Percentiles rank a stretch among this genome's conserved stretches.
Evolutionary conservation across 768 basidiomycete genomes (phyloP).

Genomic region (Lentinula guzmanii): DNA sequence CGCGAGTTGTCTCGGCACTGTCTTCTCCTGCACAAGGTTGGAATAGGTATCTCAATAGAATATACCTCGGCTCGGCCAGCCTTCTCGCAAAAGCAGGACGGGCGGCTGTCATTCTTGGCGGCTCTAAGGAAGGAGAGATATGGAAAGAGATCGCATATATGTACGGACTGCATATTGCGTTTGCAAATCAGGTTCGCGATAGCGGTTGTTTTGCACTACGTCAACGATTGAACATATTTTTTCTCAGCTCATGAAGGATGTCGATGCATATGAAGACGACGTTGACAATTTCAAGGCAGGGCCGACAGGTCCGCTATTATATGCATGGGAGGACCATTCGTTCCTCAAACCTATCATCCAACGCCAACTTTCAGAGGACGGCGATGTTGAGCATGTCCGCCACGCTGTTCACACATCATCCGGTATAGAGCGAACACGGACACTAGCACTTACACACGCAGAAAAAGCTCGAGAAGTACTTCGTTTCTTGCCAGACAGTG

Average conservation of each 20-base stretch:
- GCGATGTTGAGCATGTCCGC: slow-evolving; percentile 70
- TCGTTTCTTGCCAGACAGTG: slow-evolving; percentile 68
- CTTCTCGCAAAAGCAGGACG: slow-evolving; percentile 70
- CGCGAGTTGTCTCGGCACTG: slow-evolving; percentile 24
- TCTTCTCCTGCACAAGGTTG: slow-evolving; percentile 44
- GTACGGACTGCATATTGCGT: slow-evolving; percentile 69
- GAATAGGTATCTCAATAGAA: slow-evolving; percentile 73
- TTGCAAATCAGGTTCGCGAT: slow-evolving; percentile 42
- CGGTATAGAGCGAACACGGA: slow-evolving; percentile 72
- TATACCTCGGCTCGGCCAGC: slow-evolving; percentile 71
- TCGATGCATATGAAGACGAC: slow-evolving; percentile 65
- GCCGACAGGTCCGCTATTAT: slow-evolving; percentile 80
- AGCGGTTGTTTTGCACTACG: slow-evolving; percentile 2
- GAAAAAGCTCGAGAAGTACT: slow-evolving; percentile 71
- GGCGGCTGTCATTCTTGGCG: slow-evolving; percentile 65
- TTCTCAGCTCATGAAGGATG: slow-evolving; percentile 77
- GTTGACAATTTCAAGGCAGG: slow-evolving; percentile 51
- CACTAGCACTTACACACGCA: slow-evolving; percentile 72
- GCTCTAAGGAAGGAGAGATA: slow-evolving; percentile 53
- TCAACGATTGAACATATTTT: background rate
- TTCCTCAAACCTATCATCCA: slow-evolving; percentile 71
- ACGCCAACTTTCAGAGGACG: slow-evolving; percentile 68
- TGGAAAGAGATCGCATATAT: slow-evolving; percentile 77
- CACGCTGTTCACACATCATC: slow-evolving; percentile 63
- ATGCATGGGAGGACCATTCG: slow-evolving; percentile 81